Evolutionary conservation across 1,139 yeast genomes (phyloP), one percentile per base, ranked within the genome.

Genomic region (Nakaseomyces uthaithaninus): DNA sequence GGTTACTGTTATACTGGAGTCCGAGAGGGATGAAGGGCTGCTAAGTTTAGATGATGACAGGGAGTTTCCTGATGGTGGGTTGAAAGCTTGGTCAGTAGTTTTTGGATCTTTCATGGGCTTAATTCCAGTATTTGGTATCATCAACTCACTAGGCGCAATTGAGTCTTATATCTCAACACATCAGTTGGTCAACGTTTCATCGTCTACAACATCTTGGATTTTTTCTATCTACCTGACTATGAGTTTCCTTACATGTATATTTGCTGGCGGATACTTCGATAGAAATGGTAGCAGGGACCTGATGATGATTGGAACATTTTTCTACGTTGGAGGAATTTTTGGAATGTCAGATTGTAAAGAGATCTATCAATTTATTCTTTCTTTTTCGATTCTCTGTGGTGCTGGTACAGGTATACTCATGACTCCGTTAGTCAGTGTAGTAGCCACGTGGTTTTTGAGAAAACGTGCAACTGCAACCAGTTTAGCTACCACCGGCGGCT

Each of bases 91-190:
- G 69, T 44, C 67, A 6, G 81, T 75, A 0, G 75, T 80, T 1
- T 58, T 77, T 7, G 89, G 89, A 0, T 71, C 81, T 0, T 77
- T 77, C 47, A 54, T 78, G 46, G 91, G 89, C 0, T 57, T 80
- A 31, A 62, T 74, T 10, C 74, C 79, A 3, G 74, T 69, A 17
- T 78, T 80, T 55, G 93, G 93, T 3, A 57, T 79, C 18, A 68
- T 79, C 52, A 81, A 81, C 52, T 67, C 84, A 1, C 60, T 77
- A 25, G 91, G 91, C 44, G 86, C 85, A 0, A 69, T 80, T 37
- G 81, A 80, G 57, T 72, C 84, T 1, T 79, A 80, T 49, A 68
- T 81, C 11, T 66, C 79, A 2, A 59, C 64, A 9, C 72, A 80
- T 53, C 84, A 78, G 52, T 64, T 80, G 40, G 64, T 64, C 9